Percentiles rank a stretch among this genome's conserved stretches.
These are phyloP conservation scores for Wallacemonas rigidus DNA, from an alignment of 208 protist genomes.

Conservation along the genomic window DNA sequence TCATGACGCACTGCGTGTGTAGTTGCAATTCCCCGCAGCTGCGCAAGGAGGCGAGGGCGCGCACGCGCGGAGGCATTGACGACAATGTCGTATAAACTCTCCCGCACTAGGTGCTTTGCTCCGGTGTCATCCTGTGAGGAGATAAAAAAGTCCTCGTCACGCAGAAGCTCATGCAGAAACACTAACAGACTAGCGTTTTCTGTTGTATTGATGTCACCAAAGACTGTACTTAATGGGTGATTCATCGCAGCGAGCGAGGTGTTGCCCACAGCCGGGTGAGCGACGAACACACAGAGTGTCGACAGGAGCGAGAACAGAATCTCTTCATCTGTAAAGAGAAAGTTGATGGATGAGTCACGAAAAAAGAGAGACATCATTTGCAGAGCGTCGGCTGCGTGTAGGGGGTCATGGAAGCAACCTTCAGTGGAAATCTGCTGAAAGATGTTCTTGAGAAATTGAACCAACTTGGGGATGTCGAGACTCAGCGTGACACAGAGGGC, in stretches of 20 bases:
- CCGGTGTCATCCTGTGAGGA: slow-evolving; percentile 14
- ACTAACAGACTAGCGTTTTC: slow-evolving; percentile 56
- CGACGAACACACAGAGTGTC: slow-evolving; percentile 69
- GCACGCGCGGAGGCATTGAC: slow-evolving; percentile 31
- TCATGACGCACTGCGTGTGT: slow-evolving; percentile 39
- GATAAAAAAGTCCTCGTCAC: slow-evolving; percentile 61
- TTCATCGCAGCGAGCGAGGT: slow-evolving; percentile 63
- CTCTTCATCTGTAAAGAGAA: slow-evolving; percentile 86
- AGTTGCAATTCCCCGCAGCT: slow-evolving; percentile 35
- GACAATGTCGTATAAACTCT: slow-evolving; percentile 59
- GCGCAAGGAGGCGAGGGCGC: slow-evolving; percentile 39
- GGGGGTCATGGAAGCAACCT: slow-evolving; percentile 80
- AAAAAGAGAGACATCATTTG: slow-evolving; percentile 88
- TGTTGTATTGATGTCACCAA: slow-evolving; percentile 56
- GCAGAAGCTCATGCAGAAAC: slow-evolving; percentile 48
- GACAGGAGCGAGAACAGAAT: slow-evolving; percentile 79
- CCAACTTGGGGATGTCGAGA: slow-evolving; percentile 57
- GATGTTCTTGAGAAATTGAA: slow-evolving; percentile 62
- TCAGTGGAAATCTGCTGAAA: slow-evolving; percentile 59
- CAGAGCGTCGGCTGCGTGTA: slow-evolving; percentile 80
- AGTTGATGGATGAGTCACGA: slow-evolving; percentile 60
- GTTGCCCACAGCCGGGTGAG: slow-evolving; percentile 83
- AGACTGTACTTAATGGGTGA: slow-evolving; percentile 76
- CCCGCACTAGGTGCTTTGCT: slow-evolving; percentile 44
- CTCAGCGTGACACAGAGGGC: slow-evolving; percentile 60